These are phyloP conservation scores for Nakataea oryzae DNA, from an alignment of 2,329 filamentous ascomycete species.

Conservation along the genomic window DNA sequence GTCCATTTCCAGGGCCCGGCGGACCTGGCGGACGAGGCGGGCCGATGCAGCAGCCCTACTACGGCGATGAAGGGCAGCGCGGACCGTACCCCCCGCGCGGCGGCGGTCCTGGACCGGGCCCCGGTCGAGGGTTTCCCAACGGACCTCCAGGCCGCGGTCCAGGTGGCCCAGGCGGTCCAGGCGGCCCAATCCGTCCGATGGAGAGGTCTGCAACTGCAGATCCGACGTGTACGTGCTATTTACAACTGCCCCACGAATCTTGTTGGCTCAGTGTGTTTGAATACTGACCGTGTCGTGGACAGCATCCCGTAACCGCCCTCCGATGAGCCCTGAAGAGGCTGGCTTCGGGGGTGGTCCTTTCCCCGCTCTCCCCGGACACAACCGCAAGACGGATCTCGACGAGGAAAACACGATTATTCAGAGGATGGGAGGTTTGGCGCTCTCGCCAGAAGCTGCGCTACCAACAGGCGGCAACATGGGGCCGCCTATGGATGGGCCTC, in stretches of 20 bases:
- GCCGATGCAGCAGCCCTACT: too few species aligned
- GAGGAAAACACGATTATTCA: constrained; percentile 29
- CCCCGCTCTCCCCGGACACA: constrained; percentile 29
- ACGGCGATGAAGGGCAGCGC: constrained; percentile 20
- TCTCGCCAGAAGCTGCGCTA: constrained; percentile 12
- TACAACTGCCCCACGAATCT: background rate
- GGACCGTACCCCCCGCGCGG: constrained; percentile 26
- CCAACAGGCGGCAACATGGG: constrained; percentile 13
- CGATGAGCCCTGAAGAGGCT: constrained; percentile 15
- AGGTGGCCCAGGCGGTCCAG: constrained; percentile 20
- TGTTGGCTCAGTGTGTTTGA: constrained; percentile 1
- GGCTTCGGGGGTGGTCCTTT: constrained; percentile 30
- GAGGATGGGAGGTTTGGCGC: constrained; percentile 29
- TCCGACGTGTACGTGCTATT: constrained; percentile 24
- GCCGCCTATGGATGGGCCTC: constrained; percentile 19
- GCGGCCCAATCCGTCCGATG: constrained; percentile 20
- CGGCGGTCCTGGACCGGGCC: constrained; percentile 18
- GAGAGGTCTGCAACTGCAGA: constrained; percentile 28
- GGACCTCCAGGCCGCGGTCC: constrained; percentile 20
- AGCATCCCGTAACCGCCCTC: constrained; percentile 11
- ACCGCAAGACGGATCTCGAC: constrained; percentile 25
- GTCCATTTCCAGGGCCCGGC: constrained; percentile 20
- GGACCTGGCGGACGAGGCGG: constrained; percentile 28
- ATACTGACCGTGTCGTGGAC: background rate
- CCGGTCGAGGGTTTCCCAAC: constrained; percentile 21